Base-by-base conservation (phyloP, 2,329 filamentous ascomycete genomes). In the Ilyonectria mors-panacis region DNA sequence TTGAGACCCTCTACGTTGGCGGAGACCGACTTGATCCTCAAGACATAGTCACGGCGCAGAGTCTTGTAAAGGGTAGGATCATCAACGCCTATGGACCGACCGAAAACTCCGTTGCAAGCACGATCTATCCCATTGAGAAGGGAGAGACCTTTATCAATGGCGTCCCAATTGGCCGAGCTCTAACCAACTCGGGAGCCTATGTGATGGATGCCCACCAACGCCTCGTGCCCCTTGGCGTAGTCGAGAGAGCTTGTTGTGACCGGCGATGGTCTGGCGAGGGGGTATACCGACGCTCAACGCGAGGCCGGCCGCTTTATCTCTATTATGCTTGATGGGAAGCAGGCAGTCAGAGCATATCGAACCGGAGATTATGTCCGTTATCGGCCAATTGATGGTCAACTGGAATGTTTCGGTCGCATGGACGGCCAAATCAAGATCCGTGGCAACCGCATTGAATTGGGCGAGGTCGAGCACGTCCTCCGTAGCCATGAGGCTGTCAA, bases 211-310 rank as follows among this genome's bases (percentile, higher is more conserved):
- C 59, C 3, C 56, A 72, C 1, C 70, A 69, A 9, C 71, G 61
- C 2, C 69, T 76, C 4, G 73, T 77, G 0, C 74, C 77, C 4
- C 30, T 70, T 1, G 76, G 76, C 13, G 73, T 76, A 0, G 30
- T 78, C 6, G 77, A n/a, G 77, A 2, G 77, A 78, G 53, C 71
- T 78, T 8, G 63, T 78, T 1, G 70, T 78, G 2, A 76, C 73
- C 0, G 76, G 76, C 2, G 74, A 76, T 63, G 44, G 50, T 8
- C 50, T 53, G 4, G 50, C 50, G 6, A 53, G 50, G 30, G 50
- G 50, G 15, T 53, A 53, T 19, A 53, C 50, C 9, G 50, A 53
- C 12, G 8, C 28, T 19, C n/a, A 35, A 10, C 50, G 28, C 30
- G 50, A 53, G 12, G n/a, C 23, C 6, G 50, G 35, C 50, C 50